These are phyloP conservation scores for Quercus mongolica DNA, from an alignment of 306 rosid species.

Conservation along the genomic window DNA sequence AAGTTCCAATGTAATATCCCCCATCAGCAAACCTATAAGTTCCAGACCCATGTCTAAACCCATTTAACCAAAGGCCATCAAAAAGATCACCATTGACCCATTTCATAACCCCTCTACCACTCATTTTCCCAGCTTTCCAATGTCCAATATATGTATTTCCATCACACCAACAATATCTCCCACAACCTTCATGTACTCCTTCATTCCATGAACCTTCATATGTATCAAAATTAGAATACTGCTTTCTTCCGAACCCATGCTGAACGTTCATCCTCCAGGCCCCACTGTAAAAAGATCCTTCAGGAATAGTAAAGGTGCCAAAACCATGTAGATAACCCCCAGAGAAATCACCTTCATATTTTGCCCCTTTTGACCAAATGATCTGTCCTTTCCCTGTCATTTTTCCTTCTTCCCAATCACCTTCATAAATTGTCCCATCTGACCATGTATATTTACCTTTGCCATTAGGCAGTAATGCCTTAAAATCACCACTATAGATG, in stretches of 20 bases:
- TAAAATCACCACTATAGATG: slow-evolving; percentile 51
- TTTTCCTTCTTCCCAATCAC: slow-evolving; percentile 87
- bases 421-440: slow-evolving; percentile 72
- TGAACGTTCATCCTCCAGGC: slow-evolving; percentile 81
- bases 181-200: slow-evolving; percentile 81
- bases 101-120: slow-evolving; percentile 91
- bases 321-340: slow-evolving; percentile 79
- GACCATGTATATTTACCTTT: slow-evolving; percentile 84
- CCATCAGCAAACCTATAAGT: slow-evolving; percentile 73
- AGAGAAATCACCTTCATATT: slow-evolving; percentile 86
- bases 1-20: slow-evolving; percentile 76
- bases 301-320: slow-evolving; percentile 51
- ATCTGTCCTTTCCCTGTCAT: slow-evolving; percentile 75
- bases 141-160: slow-evolving; percentile 72
- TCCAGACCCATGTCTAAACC: slow-evolving; percentile 77
- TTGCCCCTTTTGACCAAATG: slow-evolving; percentile 68
- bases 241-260: slow-evolving; percentile 78
- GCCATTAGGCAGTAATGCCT: slow-evolving; percentile 65
- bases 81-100: slow-evolving; percentile 77
- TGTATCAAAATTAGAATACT: slow-evolving; percentile 57
- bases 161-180: slow-evolving; percentile 66
- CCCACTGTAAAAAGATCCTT: slow-evolving; percentile 62
- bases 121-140: slow-evolving; percentile 79
- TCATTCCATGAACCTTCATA: slow-evolving; percentile 96
- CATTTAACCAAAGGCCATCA: slow-evolving; percentile 79